Evolutionary conservation across 2,329 filamentous ascomycete species (phyloP).

Genomic region (Cladosporium phlei): DNA sequence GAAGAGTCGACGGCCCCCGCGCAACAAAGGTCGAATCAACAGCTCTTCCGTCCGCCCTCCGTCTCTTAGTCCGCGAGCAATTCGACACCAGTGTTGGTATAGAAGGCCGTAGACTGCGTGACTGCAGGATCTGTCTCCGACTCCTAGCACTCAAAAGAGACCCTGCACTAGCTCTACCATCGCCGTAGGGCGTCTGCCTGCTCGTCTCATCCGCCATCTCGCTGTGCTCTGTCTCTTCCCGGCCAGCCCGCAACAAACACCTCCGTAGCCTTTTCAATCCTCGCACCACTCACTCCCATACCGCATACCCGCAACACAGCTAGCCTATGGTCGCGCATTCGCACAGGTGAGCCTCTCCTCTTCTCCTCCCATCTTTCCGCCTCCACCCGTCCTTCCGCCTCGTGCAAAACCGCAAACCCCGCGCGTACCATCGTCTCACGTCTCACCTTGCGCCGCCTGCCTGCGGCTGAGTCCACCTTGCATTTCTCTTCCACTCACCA

Average conservation of each 20-base stretch:
- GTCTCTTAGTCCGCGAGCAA: too few species aligned
- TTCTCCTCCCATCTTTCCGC: not conserved
- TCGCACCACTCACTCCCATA: not conserved
- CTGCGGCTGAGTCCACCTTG: conserved; percentile 7
- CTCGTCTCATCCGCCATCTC: too few species aligned
- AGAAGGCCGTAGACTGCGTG: not conserved
- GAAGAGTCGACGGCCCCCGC: not conserved
- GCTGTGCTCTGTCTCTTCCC: too few species aligned
- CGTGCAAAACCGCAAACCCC: conserved; percentile 9
- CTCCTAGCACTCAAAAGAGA: too few species aligned
- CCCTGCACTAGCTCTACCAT: too few species aligned
- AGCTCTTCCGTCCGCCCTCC: not conserved
- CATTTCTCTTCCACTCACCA: not conserved
- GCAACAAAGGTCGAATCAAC: not conserved
- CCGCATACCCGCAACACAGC: not conserved
- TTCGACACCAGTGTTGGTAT: conserved; percentile 1
- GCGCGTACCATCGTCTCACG: not conserved
- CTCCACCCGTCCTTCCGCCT: conserved; percentile 1
- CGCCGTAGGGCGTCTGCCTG: too few species aligned
- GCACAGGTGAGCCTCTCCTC: not conserved
- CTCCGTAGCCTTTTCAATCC: not conserved
- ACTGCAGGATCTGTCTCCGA: conserved; percentile 3
- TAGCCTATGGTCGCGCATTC: not conserved
- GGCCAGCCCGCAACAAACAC: too few species aligned
- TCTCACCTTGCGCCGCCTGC: not conserved